Percentiles rank a stretch among this genome's conserved stretches.
phyloP scores from a whole-genome alignment of 1,284 basidiomycete genomes.

The Stygiomarasmius scandens region DNA sequence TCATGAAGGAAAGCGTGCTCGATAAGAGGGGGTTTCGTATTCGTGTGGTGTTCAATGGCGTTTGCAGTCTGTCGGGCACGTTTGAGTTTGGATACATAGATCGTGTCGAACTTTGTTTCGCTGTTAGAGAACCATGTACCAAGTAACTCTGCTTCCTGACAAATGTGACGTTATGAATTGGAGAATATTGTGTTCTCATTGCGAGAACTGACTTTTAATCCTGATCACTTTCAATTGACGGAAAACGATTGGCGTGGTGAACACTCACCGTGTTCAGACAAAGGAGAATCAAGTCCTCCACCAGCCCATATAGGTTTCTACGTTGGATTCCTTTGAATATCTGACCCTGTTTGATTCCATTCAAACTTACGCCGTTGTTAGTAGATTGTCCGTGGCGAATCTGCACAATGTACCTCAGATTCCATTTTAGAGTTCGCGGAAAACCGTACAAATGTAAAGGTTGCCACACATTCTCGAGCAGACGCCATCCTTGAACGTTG shows the following conservation, averaged over 20 bases:
- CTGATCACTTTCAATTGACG: too few relatives aligned
- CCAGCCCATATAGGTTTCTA: conserved; percentile 77
- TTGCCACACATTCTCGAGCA: not conserved
- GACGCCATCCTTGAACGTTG: too few relatives aligned
- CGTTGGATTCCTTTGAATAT: too few relatives aligned
- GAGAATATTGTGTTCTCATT: conserved; percentile 55
- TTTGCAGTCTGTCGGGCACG: conserved; percentile 77
- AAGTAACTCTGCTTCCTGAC: conserved; percentile 84
- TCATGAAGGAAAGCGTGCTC: conserved; percentile 59
- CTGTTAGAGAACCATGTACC: conserved; percentile 60
- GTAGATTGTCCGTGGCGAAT: conserved; percentile 82
- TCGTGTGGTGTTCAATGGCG: conserved; percentile 54
- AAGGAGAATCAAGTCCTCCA: conserved; percentile 79
- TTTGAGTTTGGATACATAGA: conserved; percentile 81
- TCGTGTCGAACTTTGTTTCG: conserved; percentile 59
- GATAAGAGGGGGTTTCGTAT: conserved; percentile 58
- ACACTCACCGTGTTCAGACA: conserved; percentile 82
- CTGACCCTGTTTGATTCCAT: too few relatives aligned
- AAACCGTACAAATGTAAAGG: not conserved
- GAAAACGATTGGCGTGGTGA: too few relatives aligned
- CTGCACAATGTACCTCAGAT: conserved; percentile 37
- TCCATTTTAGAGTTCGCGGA: too few relatives aligned
- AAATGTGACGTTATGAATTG: not conserved
- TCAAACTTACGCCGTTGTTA: conserved; percentile 56
- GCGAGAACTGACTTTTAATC: conserved; percentile 39